phyloP scores from a whole-genome alignment of 2,329 filamentous ascomycete species.

The Plectosphaerella plurivora region DNA sequence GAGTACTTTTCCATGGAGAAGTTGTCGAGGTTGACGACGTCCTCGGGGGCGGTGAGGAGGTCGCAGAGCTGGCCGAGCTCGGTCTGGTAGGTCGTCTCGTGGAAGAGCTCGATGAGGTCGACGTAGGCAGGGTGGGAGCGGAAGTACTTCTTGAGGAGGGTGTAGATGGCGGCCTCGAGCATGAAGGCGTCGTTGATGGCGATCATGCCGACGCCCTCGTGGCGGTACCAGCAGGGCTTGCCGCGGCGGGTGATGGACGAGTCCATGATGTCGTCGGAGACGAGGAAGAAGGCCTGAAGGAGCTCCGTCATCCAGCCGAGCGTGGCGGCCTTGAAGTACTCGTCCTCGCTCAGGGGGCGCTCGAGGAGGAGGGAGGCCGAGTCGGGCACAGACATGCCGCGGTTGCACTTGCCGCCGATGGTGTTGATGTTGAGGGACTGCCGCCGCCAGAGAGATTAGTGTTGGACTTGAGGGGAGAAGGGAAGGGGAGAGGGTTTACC shows the following conservation, averaged over 20 bases:
- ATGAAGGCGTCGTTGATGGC: conserved; percentile 99
- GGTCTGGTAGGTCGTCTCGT: conserved; percentile 89
- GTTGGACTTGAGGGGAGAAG: background rate
- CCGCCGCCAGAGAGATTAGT: no score
- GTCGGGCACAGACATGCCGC: conserved; percentile 96
- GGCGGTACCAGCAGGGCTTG: conserved; percentile 93
- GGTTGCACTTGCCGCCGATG: conserved; percentile 95
- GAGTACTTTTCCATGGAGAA: conserved; percentile 93
- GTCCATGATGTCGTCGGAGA: conserved; percentile 99
- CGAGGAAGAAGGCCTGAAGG: conserved; percentile 97
- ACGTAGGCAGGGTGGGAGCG: conserved; percentile 80
- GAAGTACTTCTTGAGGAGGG: conserved; percentile 92
- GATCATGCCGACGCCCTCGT: conserved; percentile 84
- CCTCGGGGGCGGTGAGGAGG: conserved; percentile 91
- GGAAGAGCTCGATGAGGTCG: conserved; percentile 92
- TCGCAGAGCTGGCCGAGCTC: conserved; percentile 95
- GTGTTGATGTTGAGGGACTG: conserved; percentile 83
- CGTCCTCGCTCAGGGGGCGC: conserved; percentile 66
- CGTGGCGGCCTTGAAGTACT: conserved; percentile 84
- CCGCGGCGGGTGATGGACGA: conserved; percentile 89
- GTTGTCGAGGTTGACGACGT: conserved; percentile 87
- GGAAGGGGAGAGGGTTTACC: conserved; percentile 40
- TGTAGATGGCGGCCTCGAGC: conserved; percentile 87
- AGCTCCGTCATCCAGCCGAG: conserved; percentile 98
- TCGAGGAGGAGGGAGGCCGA: conserved; percentile 75